A percentile compares a stretch with the other conserved stretches of the same genome.
Evolutionary conservation across 1,284 basidiomycete species (phyloP).

Genomic region (Irpex lacteus): DNA sequence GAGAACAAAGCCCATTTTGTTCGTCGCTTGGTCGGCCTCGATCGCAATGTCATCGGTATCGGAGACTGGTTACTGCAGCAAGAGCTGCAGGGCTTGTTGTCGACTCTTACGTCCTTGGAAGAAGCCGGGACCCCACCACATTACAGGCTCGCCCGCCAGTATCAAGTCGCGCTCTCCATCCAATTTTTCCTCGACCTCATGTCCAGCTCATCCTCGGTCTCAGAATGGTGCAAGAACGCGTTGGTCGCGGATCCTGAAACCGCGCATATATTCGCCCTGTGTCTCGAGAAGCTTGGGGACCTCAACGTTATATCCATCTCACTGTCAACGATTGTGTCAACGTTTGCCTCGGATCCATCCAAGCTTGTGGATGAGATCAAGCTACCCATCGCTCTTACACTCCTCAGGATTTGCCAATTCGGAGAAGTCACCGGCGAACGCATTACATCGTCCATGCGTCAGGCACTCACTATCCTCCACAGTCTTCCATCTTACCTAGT

Average conservation of each 20-base stretch:
- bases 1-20: slow-evolving; percentile 53
- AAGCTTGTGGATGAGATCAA: slow-evolving; percentile 39
- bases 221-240: slow-evolving; percentile 34
- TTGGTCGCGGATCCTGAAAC: slow-evolving; percentile 22
- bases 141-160: slow-evolving; percentile 27
- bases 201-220: slow-evolving; percentile 28
- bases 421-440: slow-evolving; percentile 18
- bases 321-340: slow-evolving; percentile 26
- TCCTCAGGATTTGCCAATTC: slow-evolving; percentile 34
- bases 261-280: slow-evolving; percentile 17
- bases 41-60: slow-evolving; percentile 53
- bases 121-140: slow-evolving; percentile 27
- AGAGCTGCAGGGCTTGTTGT: slow-evolving; percentile 48
- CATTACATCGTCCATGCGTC: slow-evolving; percentile 24
- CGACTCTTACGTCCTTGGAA: slow-evolving; percentile 36
- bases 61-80: slow-evolving; percentile 70
- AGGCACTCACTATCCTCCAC: slow-evolving; percentile 28
- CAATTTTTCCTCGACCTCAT: slow-evolving; percentile 39
- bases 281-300: slow-evolving; percentile 21
- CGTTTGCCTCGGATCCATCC: slow-evolving; percentile 26
- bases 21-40: slow-evolving; percentile 53
- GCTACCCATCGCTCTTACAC: slow-evolving; percentile 40
- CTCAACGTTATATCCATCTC: slow-evolving; percentile 22
- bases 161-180: slow-evolving; percentile 40
- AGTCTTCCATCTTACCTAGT: slow-evolving; percentile 28